Percentiles rank a stretch among this genome's conserved stretches.
Evolutionary conservation across 805 yeast genomes (phyloP).

Genomic region (Ogataea pignaliae): DNA sequence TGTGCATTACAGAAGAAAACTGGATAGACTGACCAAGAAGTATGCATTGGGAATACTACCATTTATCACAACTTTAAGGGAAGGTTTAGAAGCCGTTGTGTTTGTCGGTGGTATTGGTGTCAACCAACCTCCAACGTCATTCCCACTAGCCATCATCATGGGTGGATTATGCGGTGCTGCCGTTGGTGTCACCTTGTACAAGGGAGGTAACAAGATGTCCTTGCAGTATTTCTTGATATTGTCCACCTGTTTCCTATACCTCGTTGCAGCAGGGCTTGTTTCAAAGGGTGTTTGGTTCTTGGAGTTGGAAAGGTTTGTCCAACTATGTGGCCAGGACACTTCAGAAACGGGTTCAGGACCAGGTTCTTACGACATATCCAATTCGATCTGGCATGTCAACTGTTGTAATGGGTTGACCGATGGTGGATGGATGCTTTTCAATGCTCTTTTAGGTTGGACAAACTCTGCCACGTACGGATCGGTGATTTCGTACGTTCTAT

Average conservation of each 20-base stretch:
- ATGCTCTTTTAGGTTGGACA: conserved; percentile 91
- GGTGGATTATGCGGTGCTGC: conserved; percentile 58
- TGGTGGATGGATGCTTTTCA: conserved; percentile 87
- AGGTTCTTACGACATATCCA: conserved; percentile 79
- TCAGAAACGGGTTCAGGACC: conserved; percentile 90
- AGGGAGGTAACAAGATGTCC: conserved; percentile 74
- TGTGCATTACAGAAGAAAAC: conserved; percentile 14
- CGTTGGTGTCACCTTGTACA: conserved; percentile 66
- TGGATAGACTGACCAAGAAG: conserved; percentile 42
- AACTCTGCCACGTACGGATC: conserved; percentile 91
- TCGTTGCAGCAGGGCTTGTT: conserved; percentile 83
- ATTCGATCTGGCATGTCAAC: conserved; percentile 89
- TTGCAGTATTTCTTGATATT: conserved; percentile 68
- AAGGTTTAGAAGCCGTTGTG: conserved; percentile 88
- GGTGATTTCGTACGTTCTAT: conserved; percentile 63
- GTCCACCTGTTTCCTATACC: conserved; percentile 75
- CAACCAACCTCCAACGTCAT: conserved; percentile 59
- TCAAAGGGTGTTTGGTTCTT: conserved; percentile 89
- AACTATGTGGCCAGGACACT: conserved; percentile 78
- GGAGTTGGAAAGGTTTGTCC: conserved; percentile 73
- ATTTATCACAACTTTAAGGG: conserved; percentile 80
- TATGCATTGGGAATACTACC: conserved; percentile 75
- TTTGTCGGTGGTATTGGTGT: conserved; percentile 87
- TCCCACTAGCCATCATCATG: conserved; percentile 56
- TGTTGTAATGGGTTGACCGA: conserved; percentile 93